Evolutionary conservation across 192 early-diverging fungal species (phyloP).

Genomic region (Tieghemiomyces parasiticus): DNA sequence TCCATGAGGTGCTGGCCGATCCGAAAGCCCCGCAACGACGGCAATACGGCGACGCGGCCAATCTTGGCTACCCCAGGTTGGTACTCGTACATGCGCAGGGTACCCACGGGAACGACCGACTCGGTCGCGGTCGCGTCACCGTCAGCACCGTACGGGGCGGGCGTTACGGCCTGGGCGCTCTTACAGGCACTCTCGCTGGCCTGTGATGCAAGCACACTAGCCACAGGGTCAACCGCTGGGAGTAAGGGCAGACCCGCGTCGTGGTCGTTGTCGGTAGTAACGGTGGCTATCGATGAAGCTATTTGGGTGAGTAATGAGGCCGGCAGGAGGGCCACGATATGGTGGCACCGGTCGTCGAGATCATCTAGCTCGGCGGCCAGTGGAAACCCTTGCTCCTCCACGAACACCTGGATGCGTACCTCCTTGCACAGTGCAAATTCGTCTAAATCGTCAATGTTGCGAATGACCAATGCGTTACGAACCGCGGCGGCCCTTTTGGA

Average conservation of each 20-base stretch:
- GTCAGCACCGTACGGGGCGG: neutral
- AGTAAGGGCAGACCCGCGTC: neutral
- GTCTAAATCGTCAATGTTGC: too few relatives aligned
- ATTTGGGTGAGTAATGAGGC: neutral
- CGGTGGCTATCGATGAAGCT: neutral
- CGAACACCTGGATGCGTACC: neutral
- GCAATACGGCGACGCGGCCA: constrained; percentile 10
- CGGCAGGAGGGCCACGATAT: neutral
- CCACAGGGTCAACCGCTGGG: neutral
- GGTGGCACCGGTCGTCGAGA: neutral
- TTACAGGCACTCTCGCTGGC: too few relatives aligned
- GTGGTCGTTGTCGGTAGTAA: neutral
- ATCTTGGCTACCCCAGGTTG: constrained; percentile 7
- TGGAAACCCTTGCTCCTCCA: constrained; percentile 8
- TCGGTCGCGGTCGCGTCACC: neutral
- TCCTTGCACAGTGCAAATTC: neutral
- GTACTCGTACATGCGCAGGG: constrained; percentile 1
- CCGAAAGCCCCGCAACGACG: neutral
- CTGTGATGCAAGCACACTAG: neutral
- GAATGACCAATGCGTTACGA: too few relatives aligned
- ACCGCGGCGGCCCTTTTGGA: too few relatives aligned
- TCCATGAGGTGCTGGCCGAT: constrained; percentile 9
- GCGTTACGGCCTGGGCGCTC: too few relatives aligned
- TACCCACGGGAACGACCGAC: neutral
- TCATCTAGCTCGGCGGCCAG: neutral